Conservation (phyloP, 805 yeast species). For the Hanseniaspora lachancei region DNA sequence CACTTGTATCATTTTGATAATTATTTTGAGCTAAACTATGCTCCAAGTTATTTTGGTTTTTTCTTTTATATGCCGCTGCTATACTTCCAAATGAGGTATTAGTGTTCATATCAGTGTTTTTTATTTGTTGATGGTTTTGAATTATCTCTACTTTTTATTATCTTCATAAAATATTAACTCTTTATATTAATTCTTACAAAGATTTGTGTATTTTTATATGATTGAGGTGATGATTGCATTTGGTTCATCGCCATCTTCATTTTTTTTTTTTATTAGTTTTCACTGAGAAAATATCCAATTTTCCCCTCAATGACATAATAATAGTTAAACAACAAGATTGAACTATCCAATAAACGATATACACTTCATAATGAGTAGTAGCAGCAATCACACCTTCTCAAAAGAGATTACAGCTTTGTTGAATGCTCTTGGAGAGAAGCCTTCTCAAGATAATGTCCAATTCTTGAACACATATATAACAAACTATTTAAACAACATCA, state of each 20-base stretch:
- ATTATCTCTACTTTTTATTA: too few relatives aligned
- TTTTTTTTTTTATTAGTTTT: too few relatives aligned
- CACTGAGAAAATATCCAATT: too few relatives aligned
- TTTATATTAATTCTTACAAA: too few relatives aligned
- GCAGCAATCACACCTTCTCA: background rate
- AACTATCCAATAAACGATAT: background rate
- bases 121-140: background rate
- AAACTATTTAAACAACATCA: background rate
- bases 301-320: too few relatives aligned
- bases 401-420: slow-evolving; percentile 4
- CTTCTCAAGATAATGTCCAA: slow-evolving; percentile 2
- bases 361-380: background rate
- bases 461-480: slow-evolving; percentile 3
- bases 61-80: slow-evolving; percentile 51
- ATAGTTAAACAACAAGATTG: too few relatives aligned
- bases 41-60: slow-evolving; percentile 27
- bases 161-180: background rate
- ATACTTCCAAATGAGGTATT: slow-evolving; percentile 59
- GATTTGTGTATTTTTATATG: too few relatives aligned
- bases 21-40: background rate
- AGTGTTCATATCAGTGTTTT: slow-evolving; percentile 18
- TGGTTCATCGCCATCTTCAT: too few relatives aligned
- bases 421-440: background rate
- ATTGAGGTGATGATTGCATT: too few relatives aligned
- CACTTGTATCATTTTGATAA: background rate